Conservation (phyloP, 2,329 filamentous ascomycete species). For the Fusarium sp. region DNA sequence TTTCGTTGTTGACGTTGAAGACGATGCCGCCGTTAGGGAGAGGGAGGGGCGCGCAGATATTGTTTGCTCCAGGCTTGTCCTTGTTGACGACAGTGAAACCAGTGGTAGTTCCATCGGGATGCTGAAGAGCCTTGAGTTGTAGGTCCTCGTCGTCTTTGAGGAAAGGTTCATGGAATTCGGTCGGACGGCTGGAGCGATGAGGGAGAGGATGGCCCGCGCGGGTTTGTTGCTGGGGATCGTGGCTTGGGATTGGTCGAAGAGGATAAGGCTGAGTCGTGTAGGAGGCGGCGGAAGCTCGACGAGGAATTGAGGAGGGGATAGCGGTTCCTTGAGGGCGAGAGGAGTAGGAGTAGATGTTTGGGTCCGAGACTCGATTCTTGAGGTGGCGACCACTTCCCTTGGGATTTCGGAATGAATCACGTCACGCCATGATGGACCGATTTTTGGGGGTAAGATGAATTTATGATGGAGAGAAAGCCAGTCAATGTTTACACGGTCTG, state of each 20-base stretch:
- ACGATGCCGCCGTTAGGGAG: conserved; percentile 9
- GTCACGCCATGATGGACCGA: neutral
- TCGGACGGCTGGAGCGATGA: neutral
- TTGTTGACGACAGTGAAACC: conserved; percentile 9
- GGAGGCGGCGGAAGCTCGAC: neutral
- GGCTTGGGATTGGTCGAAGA: neutral
- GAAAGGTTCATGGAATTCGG: neutral
- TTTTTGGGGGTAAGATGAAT: neutral
- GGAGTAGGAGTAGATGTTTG: neutral
- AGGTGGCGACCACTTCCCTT: neutral
- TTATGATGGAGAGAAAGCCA: neutral
- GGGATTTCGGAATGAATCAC: neutral
- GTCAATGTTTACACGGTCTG: neutral
- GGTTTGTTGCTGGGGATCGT: neutral
- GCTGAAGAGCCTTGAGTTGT: conserved; percentile 11
- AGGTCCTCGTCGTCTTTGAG: conserved; percentile 19
- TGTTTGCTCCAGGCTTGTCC: conserved; percentile 1
- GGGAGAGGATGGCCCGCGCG: neutral
- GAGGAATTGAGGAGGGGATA: neutral
- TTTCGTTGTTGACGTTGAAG: neutral
- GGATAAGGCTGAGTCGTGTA: neutral
- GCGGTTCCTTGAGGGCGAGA: neutral
- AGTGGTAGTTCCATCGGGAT: neutral
- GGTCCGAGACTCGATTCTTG: neutral
- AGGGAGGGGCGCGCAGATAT: conserved; percentile 9